Evolutionary conservation across 768 basidiomycete species (phyloP).

Genomic region (Lentinula guzmanii): DNA sequence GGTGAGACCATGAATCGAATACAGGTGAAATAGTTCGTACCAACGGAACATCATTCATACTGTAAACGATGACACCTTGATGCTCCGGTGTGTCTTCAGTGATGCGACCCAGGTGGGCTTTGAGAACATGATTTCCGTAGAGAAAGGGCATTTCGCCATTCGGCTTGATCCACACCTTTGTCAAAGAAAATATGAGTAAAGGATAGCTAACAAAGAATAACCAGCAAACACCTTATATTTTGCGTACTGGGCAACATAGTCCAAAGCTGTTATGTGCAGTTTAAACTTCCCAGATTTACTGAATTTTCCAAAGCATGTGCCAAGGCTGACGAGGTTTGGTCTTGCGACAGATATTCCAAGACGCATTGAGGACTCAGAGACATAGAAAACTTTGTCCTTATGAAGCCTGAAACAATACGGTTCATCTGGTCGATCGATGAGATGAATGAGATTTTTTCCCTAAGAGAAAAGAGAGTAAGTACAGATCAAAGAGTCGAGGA

Average conservation of each 20-base stretch:
- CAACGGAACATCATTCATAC: slow-evolving; percentile 91
- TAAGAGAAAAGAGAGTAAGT: slow-evolving; percentile 21
- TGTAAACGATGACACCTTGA: slow-evolving; percentile 95
- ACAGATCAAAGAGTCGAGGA: not conserved
- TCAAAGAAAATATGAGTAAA: not conserved
- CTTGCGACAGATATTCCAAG: slow-evolving; percentile 88
- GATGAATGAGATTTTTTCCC: slow-evolving; percentile 95
- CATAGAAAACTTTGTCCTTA: slow-evolving; percentile 93
- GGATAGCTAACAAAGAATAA: not conserved
- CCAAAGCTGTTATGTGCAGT: slow-evolving; percentile 89
- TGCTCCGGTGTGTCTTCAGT: slow-evolving; percentile 99
- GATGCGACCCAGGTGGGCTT: slow-evolving; percentile 97
- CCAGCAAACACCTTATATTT: slow-evolving; percentile 79
- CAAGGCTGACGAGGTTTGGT: slow-evolving; percentile 86
- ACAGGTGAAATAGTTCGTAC: slow-evolving; percentile 35
- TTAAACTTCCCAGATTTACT: slow-evolving; percentile 97
- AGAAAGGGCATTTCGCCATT: slow-evolving; percentile 99
- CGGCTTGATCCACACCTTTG: slow-evolving; percentile 96
- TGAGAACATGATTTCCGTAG: slow-evolving; percentile 97
- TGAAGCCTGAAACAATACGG: slow-evolving; percentile 95
- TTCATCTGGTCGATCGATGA: slow-evolving; percentile 92
- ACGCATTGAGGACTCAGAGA: slow-evolving; percentile 91
- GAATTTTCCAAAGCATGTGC: slow-evolving; percentile 98
- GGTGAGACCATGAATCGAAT: not conserved
- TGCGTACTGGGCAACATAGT: slow-evolving; percentile 92